Base-by-base conservation (phyloP, 2,329 filamentous ascomycete species). In the Trichoderma sp. region DNA sequence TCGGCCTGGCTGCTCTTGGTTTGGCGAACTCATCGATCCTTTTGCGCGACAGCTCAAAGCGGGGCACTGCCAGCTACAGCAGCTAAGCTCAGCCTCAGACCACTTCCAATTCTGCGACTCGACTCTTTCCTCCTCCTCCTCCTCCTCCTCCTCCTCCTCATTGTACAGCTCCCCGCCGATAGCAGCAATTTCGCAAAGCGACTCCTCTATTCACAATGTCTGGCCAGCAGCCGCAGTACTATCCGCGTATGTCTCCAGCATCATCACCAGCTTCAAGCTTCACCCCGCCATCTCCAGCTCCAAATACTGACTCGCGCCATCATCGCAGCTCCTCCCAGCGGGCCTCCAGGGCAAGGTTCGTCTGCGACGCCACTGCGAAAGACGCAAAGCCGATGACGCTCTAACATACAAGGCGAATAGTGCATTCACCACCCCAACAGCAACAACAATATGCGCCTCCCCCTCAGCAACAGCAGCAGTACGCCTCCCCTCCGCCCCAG, bases 231-330 rank as follows among this genome's bases (percentile, higher is more conserved):
- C 80, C 77, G 61, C 80, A 81, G 68, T 85, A 81, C 72, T 85
- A 84, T 74, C 83, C 83, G 70, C 83, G 83, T 84, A 76, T 75
- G 82, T 76, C 61, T n/a, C 26, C 6, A 39, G 21, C 21, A 11
- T n/a, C 37, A 21, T 24, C 18, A 28, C 14, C 10, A 30, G 10
- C 37, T 18, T 39, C 37, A n/a, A n/a, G 24, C 55, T 61, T 58
- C 54, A 49, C 59, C 64, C 21, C 46, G 8, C 37, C 55, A 49
- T 43, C 26, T 34, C 34, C 46, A 55, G 24, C 14, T 34, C 32
- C 37, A 60, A 63, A n/a, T 68, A 52, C 71, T 67, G 65, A 66
- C 66, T 68, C 43, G 71, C 64, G 68, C 52, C 65, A 71, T 70
- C 59, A 70, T 70, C 59, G 70, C 70, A 83, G 81, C 82, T 73